Evolutionary conservation across 1,139 yeast species (phyloP).

Genomic region (Debaryomyces fabryi): DNA sequence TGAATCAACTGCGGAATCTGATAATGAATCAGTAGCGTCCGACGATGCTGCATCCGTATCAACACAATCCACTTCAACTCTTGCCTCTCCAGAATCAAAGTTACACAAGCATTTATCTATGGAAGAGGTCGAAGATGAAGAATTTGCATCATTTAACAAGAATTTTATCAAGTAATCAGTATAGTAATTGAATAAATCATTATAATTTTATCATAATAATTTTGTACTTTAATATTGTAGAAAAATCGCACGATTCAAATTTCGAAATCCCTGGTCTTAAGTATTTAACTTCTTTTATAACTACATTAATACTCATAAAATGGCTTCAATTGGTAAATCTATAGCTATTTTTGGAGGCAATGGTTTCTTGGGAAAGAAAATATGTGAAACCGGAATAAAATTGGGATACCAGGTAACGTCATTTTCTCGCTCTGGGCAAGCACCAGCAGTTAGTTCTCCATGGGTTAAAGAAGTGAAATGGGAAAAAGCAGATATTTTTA

Average conservation of each 20-base stretch:
- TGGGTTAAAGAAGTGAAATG: slow-evolving; percentile 69
- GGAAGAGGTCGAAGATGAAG: slow-evolving; percentile 40
- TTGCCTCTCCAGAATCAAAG: slow-evolving; percentile 10
- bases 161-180: slow-evolving; percentile 30
- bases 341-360: slow-evolving; percentile 83
- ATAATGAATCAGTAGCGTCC: slow-evolving; percentile 26
- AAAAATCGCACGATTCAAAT: neutral
- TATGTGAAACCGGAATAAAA: slow-evolving; percentile 68
- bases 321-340: slow-evolving; percentile 21
- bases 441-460: slow-evolving; percentile 42
- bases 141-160: slow-evolving; percentile 32
- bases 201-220: neutral
- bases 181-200: neutral
- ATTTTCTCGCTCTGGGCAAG: slow-evolving; percentile 59
- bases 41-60: slow-evolving; percentile 18
- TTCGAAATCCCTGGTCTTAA: neutral
- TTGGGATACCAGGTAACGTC: slow-evolving; percentile 69
- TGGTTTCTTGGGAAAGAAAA: slow-evolving; percentile 75
- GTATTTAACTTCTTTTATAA: neutral
- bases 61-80: slow-evolving; percentile 14
- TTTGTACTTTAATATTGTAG: slow-evolving; percentile 1
- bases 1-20: slow-evolving; percentile 16
- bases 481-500: slow-evolving; percentile 68
- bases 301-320: neutral
- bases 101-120: slow-evolving; percentile 29